A percentile compares a stretch with the other conserved stretches of the same genome.
These are phyloP conservation scores for Aphanomyces invadans DNA, from an alignment of 352 stramenopile species.

Conservation along the genomic window DNA sequence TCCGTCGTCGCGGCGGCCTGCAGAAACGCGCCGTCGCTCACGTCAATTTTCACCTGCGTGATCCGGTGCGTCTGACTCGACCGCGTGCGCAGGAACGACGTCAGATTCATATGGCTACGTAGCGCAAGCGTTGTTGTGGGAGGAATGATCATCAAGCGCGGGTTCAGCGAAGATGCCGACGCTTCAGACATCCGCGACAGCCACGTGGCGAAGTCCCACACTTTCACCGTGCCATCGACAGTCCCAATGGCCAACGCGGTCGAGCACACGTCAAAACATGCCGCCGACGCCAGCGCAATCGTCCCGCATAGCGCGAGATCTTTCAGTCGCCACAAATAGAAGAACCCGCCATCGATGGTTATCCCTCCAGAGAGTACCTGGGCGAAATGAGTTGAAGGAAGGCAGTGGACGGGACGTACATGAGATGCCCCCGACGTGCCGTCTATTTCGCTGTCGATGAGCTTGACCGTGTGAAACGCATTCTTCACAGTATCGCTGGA, in stretches of 20 bases:
- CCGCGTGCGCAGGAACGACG: constrained; percentile 75
- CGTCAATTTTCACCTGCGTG: constrained; percentile 67
- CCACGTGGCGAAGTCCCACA: constrained; percentile 59
- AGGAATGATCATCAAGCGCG: constrained; percentile 43
- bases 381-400: background rate
- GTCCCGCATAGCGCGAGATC: constrained; percentile 53
- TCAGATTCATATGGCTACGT: constrained; percentile 66
- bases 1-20: constrained; percentile 78
- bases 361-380: constrained; percentile 71
- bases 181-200: constrained; percentile 44
- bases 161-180: background rate
- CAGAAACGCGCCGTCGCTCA: constrained; percentile 71
- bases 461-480: constrained; percentile 35
- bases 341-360: constrained; percentile 60
- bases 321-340: constrained; percentile 82
- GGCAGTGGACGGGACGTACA: background rate
- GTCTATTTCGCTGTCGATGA: background rate
- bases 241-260: constrained; percentile 72
- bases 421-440: background rate
- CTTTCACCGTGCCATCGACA: constrained; percentile 62
- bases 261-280: constrained; percentile 75
- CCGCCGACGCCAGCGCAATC: constrained; percentile 55
- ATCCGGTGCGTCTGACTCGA: constrained; percentile 57
- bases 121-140: constrained; percentile 70
- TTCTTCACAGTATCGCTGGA: constrained; percentile 59